phyloP scores from a whole-genome alignment of 371 early-diverging fungal species.

The Mortierella sp. region DNA sequence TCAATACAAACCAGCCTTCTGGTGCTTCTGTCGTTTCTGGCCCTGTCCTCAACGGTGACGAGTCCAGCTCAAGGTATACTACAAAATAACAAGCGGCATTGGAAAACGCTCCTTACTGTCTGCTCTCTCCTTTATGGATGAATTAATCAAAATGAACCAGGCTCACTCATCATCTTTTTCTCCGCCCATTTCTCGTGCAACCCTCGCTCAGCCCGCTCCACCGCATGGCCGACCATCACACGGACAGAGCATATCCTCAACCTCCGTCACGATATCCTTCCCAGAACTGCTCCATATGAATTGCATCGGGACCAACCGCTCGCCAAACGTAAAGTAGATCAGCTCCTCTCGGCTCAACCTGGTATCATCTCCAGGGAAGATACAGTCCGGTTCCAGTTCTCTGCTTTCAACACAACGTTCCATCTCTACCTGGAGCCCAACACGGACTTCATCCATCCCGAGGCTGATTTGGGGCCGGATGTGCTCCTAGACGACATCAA shows the following conservation, averaged over 20 bases:
- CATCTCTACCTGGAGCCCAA: constrained; percentile 79
- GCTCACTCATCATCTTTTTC: neutral
- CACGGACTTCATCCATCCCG: constrained; percentile 76
- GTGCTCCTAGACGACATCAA: constrained; percentile 57
- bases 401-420: constrained; percentile 80
- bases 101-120: too few relatives aligned
- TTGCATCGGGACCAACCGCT: neutral
- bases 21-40: too few relatives aligned
- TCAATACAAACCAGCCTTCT: too few relatives aligned
- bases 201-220: constrained; percentile 33
- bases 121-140: too few relatives aligned
- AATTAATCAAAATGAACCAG: too few relatives aligned
- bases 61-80: too few relatives aligned
- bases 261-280: constrained; percentile 45
- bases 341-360: neutral
- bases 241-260: constrained; percentile 39
- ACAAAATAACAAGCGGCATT: too few relatives aligned
- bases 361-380: constrained; percentile 59
- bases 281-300: constrained; percentile 9
- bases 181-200: neutral
- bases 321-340: constrained; percentile 8
- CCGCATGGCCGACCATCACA: constrained; percentile 36
- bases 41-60: too few relatives aligned
- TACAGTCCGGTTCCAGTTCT: constrained; percentile 68
- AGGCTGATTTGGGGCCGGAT: constrained; percentile 61